phyloP scores from a whole-genome alignment of 2,329 filamentous ascomycete genomes.

The Colletotrichum coccodes region DNA sequence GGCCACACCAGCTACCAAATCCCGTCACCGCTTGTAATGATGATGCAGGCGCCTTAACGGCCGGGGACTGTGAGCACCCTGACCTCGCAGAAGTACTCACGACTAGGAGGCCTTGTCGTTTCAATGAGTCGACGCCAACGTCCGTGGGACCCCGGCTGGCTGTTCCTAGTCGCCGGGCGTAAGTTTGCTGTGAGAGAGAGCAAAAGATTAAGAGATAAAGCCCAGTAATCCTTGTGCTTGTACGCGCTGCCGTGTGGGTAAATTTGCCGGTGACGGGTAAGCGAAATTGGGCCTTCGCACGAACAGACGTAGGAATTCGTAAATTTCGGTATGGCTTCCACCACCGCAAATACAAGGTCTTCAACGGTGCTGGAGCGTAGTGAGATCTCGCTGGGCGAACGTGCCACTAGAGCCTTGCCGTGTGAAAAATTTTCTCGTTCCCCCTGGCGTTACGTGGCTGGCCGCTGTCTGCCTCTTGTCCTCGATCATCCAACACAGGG shows the following conservation, averaged over 20 bases:
- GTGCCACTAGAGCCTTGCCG: slow-evolving; percentile 28
- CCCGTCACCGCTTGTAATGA: slow-evolving; percentile 9
- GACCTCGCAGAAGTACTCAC: not conserved
- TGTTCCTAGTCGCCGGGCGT: slow-evolving; percentile 27
- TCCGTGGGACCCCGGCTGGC: slow-evolving; percentile 26
- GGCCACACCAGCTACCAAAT: slow-evolving; percentile 18
- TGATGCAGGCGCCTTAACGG: not conserved
- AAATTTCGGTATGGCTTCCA: slow-evolving; percentile 23
- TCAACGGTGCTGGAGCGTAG: slow-evolving; percentile 12
- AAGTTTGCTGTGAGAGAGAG: not conserved
- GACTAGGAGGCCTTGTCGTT: slow-evolving; percentile 27
- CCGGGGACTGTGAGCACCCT: not conserved
- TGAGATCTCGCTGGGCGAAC: slow-evolving; percentile 19
- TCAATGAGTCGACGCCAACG: slow-evolving; percentile 28
- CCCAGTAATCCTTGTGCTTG: slow-evolving; percentile 8
- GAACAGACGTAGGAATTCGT: slow-evolving; percentile 19
- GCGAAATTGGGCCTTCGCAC: slow-evolving; percentile 30
- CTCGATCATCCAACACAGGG: slow-evolving; percentile 21
- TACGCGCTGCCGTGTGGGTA: slow-evolving; percentile 26
- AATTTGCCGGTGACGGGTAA: slow-evolving; percentile 26
- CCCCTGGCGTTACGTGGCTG: slow-evolving; percentile 30
- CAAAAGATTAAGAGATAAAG: slow-evolving; percentile 3
- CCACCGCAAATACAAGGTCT: not conserved
- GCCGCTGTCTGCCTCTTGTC: slow-evolving; percentile 14
- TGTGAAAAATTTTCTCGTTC: slow-evolving; percentile 27